phyloP scores from a whole-genome alignment of 495 filamentous ascomycete genomes.

The Annulohypoxylon bovei region DNA sequence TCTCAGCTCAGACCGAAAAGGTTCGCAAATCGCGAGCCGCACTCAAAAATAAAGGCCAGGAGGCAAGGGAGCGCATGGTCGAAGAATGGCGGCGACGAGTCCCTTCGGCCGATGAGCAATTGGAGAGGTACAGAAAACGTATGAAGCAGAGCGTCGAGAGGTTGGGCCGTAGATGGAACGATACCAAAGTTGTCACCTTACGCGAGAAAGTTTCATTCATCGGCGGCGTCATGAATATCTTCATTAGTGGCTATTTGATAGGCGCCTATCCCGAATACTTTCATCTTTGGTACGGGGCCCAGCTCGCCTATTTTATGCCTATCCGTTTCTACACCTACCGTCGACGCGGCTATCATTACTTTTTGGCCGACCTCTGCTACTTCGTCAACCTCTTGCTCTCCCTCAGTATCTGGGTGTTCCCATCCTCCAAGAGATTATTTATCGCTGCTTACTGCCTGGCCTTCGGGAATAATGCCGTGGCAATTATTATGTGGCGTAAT shows the following conservation, averaged over 20 bases:
- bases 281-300: constrained; percentile 89
- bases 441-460: constrained; percentile 93
- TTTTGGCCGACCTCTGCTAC: constrained; percentile 96
- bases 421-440: constrained; percentile 88
- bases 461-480: constrained; percentile 95
- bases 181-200: constrained; percentile 84
- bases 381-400: constrained; percentile 92
- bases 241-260: constrained; percentile 93
- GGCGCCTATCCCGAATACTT: constrained; percentile 87
- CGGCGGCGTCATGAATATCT: constrained; percentile 93
- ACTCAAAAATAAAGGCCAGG: constrained; percentile 60
- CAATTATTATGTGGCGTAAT: constrained; percentile 99
- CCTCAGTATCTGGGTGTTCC: constrained; percentile 89
- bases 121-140: constrained; percentile 86
- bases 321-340: constrained; percentile 92
- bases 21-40: constrained; percentile 84
- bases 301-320: constrained; percentile 94
- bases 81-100: constrained; percentile 86
- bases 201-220: constrained; percentile 98
- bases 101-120: constrained; percentile 87
- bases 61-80: constrained; percentile 76
- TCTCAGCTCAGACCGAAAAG: constrained; percentile 84
- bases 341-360: constrained; percentile 92
- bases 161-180: constrained; percentile 84
- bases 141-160: constrained; percentile 91